Conservation (phyloP, 352 stramenopile genomes). For the Pythium sukuiense region DNA sequence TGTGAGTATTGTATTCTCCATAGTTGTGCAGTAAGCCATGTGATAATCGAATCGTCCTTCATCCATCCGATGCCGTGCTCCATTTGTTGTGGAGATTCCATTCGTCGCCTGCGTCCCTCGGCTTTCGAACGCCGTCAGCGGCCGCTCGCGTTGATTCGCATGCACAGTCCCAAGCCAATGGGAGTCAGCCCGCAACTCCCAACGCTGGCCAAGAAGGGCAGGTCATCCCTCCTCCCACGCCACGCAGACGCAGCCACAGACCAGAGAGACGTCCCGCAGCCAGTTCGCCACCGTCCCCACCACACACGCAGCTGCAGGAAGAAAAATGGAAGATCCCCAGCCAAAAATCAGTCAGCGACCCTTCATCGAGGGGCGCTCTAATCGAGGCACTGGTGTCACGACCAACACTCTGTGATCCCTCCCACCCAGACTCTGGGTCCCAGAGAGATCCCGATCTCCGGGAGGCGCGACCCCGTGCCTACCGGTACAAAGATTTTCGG, state of each 20-base stretch:
- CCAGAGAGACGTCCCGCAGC: constrained; percentile 4
- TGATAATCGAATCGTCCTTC: neutral
- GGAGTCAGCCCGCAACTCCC: neutral
- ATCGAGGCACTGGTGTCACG: constrained; percentile 10
- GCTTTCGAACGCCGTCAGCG: neutral
- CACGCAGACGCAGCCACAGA: neutral
- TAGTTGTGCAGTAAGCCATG: neutral
- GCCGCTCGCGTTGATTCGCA: neutral
- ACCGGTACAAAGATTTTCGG: too few species aligned
- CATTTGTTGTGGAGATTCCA: neutral
- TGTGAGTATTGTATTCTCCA: neutral
- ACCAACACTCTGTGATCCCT: neutral
- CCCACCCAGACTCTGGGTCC: too few species aligned
- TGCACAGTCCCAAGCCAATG: neutral
- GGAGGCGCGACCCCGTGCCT: too few species aligned
- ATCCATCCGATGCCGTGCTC: neutral
- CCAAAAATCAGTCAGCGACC: constrained; percentile 25
- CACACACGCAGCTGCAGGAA: constrained; percentile 22
- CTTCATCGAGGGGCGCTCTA: constrained; percentile 26
- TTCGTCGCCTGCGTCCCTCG: neutral
- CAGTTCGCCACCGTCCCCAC: constrained; percentile 18
- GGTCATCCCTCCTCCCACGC: constrained; percentile 1
- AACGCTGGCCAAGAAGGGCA: neutral
- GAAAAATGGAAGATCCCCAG: constrained; percentile 29
- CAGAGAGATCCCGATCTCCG: neutral